Conservation (phyloP, 345 rosid genomes). For the Lumnitzera racemosa region DNA sequence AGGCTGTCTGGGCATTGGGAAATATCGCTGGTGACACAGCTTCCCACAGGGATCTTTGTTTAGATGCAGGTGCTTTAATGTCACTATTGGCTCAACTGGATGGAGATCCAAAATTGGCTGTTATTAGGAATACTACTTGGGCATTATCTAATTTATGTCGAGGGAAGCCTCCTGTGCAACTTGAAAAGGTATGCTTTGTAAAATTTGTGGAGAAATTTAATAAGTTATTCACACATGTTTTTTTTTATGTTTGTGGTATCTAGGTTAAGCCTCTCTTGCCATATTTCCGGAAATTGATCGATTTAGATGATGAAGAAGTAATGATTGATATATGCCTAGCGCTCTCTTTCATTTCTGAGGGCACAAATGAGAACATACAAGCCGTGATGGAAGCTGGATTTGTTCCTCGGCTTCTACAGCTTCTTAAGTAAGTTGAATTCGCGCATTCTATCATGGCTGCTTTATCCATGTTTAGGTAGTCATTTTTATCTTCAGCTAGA, state of each 20-base stretch:
- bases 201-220: constrained; percentile 10
- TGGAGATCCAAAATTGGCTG: constrained; percentile 27
- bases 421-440: constrained; percentile 21
- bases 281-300: constrained; percentile 17
- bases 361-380: constrained; percentile 28
- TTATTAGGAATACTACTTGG: constrained; percentile 44
- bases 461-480: no score
- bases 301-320: constrained; percentile 25
- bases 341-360: constrained; percentile 34
- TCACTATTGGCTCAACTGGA: constrained; percentile 39
- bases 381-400: constrained; percentile 31
- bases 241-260: constrained; percentile 1
- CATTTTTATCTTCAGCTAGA: no score
- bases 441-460: neutral
- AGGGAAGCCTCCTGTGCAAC: constrained; percentile 42
- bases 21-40: constrained; percentile 51
- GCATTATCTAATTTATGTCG: constrained; percentile 42
- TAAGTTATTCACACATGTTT: neutral
- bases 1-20: constrained; percentile 58
- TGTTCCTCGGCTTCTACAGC: constrained; percentile 28
- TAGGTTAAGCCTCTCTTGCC: constrained; percentile 31
- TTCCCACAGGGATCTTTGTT: constrained; percentile 40
- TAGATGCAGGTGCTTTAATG: constrained; percentile 32
- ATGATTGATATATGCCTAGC: constrained; percentile 35
- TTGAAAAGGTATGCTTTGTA: constrained; percentile 37